Evolutionary conservation across 192 early-diverging fungal genomes (phyloP).

Genomic region (Lobulomyces angularis): DNA sequence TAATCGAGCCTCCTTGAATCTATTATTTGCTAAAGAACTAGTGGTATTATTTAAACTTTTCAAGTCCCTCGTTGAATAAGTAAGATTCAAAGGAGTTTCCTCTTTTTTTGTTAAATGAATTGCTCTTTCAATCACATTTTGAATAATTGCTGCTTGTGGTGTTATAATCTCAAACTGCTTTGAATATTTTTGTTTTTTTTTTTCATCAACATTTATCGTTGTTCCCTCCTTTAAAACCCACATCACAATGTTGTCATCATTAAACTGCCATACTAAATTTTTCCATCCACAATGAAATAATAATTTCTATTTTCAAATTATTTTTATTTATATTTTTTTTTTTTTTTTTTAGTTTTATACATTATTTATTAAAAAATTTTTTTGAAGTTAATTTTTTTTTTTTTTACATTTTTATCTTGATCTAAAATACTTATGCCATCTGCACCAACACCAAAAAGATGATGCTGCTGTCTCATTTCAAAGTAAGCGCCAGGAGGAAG

Average conservation of each 20-base stretch:
- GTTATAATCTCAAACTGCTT: constrained; percentile 12
- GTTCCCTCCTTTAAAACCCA: not conserved
- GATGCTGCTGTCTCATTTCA: constrained; percentile 36
- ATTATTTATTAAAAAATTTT: constrained; percentile 7
- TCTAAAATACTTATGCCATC: constrained; percentile 36
- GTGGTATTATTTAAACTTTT: no score
- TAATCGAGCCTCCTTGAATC: no score
- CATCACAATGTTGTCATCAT: constrained; percentile 5
- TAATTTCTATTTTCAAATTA: constrained; percentile 10
- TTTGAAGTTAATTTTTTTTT: not conserved
- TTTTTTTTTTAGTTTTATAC: constrained; percentile 12
- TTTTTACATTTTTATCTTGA: constrained; percentile 22
- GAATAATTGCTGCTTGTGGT: constrained; percentile 20
- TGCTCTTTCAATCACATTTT: constrained; percentile 18
- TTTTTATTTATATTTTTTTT: constrained; percentile 13
- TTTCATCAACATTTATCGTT: not conserved
- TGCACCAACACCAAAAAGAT: constrained; percentile 30
- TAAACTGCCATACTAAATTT: constrained; percentile 8
- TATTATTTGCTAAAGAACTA: no score
- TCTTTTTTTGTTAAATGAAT: constrained; percentile 12
- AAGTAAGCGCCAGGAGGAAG: constrained; percentile 42
- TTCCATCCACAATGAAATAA: constrained; percentile 3
- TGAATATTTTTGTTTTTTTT: constrained; percentile 1
- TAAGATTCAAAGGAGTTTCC: constrained; percentile 6
- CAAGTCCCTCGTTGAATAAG: no score